Evolutionary conservation across 73 alveolate species (phyloP), one percentile per base, ranked within the genome.

Genomic region (Paramecium caudatum): DNA sequence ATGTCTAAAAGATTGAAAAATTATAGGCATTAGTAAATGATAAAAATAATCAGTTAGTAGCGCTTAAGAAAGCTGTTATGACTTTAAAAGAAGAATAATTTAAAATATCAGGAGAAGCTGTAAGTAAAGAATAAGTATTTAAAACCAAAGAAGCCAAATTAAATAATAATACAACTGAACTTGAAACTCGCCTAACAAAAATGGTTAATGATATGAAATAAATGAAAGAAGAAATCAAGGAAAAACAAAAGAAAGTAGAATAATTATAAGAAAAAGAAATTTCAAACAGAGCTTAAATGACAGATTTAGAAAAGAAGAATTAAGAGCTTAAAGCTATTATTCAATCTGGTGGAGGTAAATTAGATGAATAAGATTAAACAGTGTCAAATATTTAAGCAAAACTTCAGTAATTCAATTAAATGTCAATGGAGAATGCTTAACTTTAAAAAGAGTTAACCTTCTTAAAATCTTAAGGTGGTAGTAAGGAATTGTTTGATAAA

Each of bases 341-440:
- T 0, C n/a, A 74, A 74, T 37, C 68, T 12, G 88, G 88, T 21
- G 88, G 88, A 19, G 88, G 88, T 12, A 74, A 74, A 45, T 37
- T 45, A 74, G 65, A 74, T 13, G 88, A 74, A 41, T 30, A 74
- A 45, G 88, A 74, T 21, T 34, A 74, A 74, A 41, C 69, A 39
- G 68, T 74, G 1, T 12, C 88, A 0, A 74, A 74, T 43, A 74
- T 74, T 17, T 15, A 23, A 74, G 33, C 43, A 15, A 74, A 74
- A 17, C 33, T 74, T 12, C 10, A 74, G 7, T 74, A 41, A 4
- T 30, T 74, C 43, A 74, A 74, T 13, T 41, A 74, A 21, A 12
- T 74, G 32, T 39, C 68, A 15, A 41, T 45, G 23, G 88, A 74
- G 10, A 74, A 74, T 34, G 68, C 19, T n/a, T n/a, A 74, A 74